Evolutionary conservation across 176 grass and related monocot genomes (phyloP), one percentile per base, ranked within the genome.

Genomic region (Triticum dicoccoides): DNA sequence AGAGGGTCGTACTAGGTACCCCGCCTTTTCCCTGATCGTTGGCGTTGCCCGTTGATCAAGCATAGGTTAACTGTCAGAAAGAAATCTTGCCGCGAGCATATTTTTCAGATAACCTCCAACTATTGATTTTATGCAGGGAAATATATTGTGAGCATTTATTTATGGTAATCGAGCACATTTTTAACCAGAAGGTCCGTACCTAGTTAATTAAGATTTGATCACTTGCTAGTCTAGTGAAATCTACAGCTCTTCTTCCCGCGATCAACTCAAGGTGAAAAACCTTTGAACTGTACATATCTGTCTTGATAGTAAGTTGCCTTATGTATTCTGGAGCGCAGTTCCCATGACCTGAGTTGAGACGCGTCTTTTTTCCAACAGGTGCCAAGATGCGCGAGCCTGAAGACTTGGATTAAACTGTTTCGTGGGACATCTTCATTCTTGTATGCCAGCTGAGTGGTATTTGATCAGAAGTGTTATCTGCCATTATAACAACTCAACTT

Each of bases 321-420:
- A 87, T 47, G 30, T 99, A 99, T 89, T 99, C 94, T 3, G 94
- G 97, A 75, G 97, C 92, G 15, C 92, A 96, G 15, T 98, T 92
- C 8, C 94, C 97, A 44, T 90, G 94, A 98, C 85, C 51, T 90
- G 80, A 49, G 89, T 91, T 42, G 90, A 89, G 82, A 91, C 82
- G 21, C 78, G 77, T 20, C 79, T 52, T 5, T 87, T 54, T 54
- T 6, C 0, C 51, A 7, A 18, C 51, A 54, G 15, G 51, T 54
- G 51, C 51, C 51, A 54, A 54, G 51, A 54, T 18, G 51, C 2
- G 15, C 51, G 15, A 54, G 14, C 51, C 51, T 54, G 1, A 18
- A 18, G 51, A 18, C 5, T 54, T 54, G 15, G 51, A 54, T 54
- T 54, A 0, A 2, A 54, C 5, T 0, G 51, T 18, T 54, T 0